These are phyloP conservation scores for Xylaria sp. DNA, from an alignment of 2,329 filamentous ascomycete genomes.

Conservation along the genomic window DNA sequence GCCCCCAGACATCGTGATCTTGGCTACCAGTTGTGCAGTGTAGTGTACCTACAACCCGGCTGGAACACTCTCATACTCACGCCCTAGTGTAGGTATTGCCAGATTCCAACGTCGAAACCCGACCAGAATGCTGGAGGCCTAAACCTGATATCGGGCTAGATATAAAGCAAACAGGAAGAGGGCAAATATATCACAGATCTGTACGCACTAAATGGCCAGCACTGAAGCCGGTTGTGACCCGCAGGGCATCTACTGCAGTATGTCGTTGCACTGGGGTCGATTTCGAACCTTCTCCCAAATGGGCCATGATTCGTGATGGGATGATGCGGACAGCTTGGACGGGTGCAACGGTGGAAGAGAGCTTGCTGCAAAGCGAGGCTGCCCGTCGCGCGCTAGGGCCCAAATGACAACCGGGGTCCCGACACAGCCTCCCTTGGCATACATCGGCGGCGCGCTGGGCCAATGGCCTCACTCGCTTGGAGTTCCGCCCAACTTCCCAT, in stretches of 20 bases:
- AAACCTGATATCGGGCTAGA: neutral
- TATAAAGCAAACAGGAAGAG: neutral
- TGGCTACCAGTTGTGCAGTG: neutral
- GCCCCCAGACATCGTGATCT: neutral
- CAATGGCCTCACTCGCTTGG: conserved; percentile 20
- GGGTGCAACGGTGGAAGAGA: conserved; percentile 14
- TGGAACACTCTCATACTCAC: neutral
- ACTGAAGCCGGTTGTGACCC: neutral
- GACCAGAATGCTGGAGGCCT: neutral
- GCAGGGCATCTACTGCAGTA: neutral
- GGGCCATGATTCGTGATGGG: conserved; percentile 22
- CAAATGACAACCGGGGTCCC: conserved; percentile 22
- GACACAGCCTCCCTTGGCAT: conserved; percentile 48
- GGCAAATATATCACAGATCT: conserved; percentile 10
- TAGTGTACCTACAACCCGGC: neutral
- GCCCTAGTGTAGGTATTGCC: neutral
- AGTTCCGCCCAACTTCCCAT: conserved; percentile 26
- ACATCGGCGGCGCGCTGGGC: conserved; percentile 19
- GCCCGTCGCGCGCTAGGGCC: conserved; percentile 9
- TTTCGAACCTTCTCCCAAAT: conserved; percentile 10
- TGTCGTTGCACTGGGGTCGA: conserved; percentile 8
- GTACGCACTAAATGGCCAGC: neutral
- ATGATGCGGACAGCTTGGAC: conserved; percentile 9
- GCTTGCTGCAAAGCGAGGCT: conserved; percentile 25
- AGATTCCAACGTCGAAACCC: conserved; percentile 15